Base-by-base conservation (phyloP, 2,329 filamentous ascomycete genomes). In the Paecilomyces variotii region DNA sequence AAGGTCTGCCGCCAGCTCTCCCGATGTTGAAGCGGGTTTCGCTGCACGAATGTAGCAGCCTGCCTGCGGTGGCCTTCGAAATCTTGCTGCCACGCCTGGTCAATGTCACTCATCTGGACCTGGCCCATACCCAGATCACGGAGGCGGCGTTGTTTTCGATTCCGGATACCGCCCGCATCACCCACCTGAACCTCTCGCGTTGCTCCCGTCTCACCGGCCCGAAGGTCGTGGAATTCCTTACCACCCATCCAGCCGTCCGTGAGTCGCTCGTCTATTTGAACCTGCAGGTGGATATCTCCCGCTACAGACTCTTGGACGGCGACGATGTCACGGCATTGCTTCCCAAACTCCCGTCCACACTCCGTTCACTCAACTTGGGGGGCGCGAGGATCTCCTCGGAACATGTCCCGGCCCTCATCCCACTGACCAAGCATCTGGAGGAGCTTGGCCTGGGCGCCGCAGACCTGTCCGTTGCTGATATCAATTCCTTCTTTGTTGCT, bases 61-160 rank as follows among this genome's bases (percentile, higher is more conserved):
- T 94, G 3, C 83, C 88, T 1, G 78, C 87, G 0, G 74, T 80
- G 0, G 82, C 88, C 52, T 91, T 90, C 67, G 86, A 89, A 66
- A 79, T 78, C 2, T 77, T 93, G 14, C 78, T 94, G 10, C 87
- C 89, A n/a, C 84, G 84, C n/a, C 78, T 93, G 54, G 72, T 78
- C 27, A 79, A 82, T 57, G 76, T 91, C 57, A 93, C 89, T 0
- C 89, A 92, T 69, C 82, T 94, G 39, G 90, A 94, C 68, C 80
- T 92, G n/a, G 84, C 87, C 9, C 88, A 89, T 64, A 92, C 89
- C 1, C 84, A 87, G 64, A 84, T 94, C 65, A 91, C 86, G 34
- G 84, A 91, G 70, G 77, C 80, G 26, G 89, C 89, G 3, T 79
- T 94, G 14, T 77, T 82, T 64, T 84, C 84, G 24, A 89, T 93